Percentiles rank a stretch among this genome's conserved stretches.
These are phyloP conservation scores for Colletotrichum simmondsii DNA, from an alignment of 2,329 filamentous ascomycete genomes.

Conservation along the genomic window DNA sequence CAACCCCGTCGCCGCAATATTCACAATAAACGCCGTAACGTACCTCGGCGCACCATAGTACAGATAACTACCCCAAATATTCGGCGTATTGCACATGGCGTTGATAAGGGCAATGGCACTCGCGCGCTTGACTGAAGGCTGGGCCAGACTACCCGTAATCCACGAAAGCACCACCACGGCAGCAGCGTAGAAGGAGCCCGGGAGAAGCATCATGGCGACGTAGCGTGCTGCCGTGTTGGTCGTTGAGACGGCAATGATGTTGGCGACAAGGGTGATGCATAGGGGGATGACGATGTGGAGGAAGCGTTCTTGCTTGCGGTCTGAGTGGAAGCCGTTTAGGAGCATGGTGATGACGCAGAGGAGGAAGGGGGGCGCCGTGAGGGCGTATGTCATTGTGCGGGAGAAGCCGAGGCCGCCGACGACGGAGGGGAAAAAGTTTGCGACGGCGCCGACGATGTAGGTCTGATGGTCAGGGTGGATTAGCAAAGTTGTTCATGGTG, in stretches of 20 bases:
- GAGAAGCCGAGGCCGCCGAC: constrained; percentile 38
- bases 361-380: constrained; percentile 57
- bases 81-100: constrained; percentile 42
- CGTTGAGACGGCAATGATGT: constrained; percentile 75
- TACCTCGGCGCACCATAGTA: constrained; percentile 41
- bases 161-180: constrained; percentile 42
- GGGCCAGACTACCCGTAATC: constrained; percentile 40
- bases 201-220: constrained; percentile 57
- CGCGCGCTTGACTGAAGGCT: constrained; percentile 40
- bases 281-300: constrained; percentile 74
- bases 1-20: constrained; percentile 40
- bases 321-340: constrained; percentile 68
- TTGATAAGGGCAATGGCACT: constrained; percentile 43
- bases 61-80: constrained; percentile 42
- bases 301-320: constrained; percentile 77
- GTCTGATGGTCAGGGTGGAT: constrained; percentile 27
- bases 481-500: neutral
- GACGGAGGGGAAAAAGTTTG: constrained; percentile 41
- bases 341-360: constrained; percentile 51
- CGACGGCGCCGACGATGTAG: constrained; percentile 42
- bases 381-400: constrained; percentile 37
- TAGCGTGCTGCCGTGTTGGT: constrained; percentile 71
- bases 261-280: constrained; percentile 69
- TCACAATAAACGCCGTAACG: constrained; percentile 41
- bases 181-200: constrained; percentile 40